These are phyloP conservation scores for Jaapia argillacea DNA, from an alignment of 768 basidiomycete species.

Conservation along the genomic window DNA sequence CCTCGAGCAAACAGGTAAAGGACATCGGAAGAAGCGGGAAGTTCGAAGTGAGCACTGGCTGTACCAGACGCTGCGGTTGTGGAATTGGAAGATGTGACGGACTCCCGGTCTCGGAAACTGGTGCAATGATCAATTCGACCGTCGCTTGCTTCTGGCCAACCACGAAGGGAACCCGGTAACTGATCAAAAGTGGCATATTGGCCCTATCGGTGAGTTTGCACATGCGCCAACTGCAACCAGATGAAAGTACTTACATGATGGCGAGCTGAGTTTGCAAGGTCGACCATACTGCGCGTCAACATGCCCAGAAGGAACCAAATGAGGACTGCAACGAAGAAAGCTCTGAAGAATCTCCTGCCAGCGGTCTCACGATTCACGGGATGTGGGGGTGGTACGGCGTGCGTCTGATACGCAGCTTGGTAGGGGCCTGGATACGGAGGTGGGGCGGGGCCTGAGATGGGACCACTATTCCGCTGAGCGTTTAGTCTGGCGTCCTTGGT, in stretches of 20 bases:
- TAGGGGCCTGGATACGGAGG: no score
- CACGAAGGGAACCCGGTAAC: neutral
- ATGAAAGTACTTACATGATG: constrained; percentile 2
- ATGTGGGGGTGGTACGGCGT: no score
- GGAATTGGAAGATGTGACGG: constrained; percentile 10
- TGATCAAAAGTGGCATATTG: neutral
- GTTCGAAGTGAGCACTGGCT: neutral
- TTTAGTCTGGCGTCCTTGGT: no score
- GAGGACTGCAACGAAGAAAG: constrained; percentile 14
- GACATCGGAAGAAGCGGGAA: constrained; percentile 1
- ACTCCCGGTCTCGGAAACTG: constrained; percentile 13
- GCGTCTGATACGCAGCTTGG: no score
- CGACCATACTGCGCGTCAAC: constrained; percentile 5
- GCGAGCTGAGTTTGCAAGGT: constrained; percentile 1
- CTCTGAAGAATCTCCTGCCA: constrained; percentile 15
- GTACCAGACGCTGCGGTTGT: neutral
- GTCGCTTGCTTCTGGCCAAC: constrained; percentile 1
- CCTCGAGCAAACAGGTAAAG: constrained; percentile 6
- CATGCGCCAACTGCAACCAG: constrained; percentile 1
- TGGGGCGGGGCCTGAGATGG: no score
- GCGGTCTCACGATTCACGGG: constrained; percentile 3
- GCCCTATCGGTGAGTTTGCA: neutral
- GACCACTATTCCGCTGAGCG: no score
- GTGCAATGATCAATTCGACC: constrained; percentile 9
- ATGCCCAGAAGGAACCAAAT: constrained; percentile 14